Percentiles rank a stretch among this genome's conserved stretches.
These are phyloP conservation scores for Claviceps sp. DNA, from an alignment of 2,329 filamentous ascomycete genomes.

Conservation along the genomic window DNA sequence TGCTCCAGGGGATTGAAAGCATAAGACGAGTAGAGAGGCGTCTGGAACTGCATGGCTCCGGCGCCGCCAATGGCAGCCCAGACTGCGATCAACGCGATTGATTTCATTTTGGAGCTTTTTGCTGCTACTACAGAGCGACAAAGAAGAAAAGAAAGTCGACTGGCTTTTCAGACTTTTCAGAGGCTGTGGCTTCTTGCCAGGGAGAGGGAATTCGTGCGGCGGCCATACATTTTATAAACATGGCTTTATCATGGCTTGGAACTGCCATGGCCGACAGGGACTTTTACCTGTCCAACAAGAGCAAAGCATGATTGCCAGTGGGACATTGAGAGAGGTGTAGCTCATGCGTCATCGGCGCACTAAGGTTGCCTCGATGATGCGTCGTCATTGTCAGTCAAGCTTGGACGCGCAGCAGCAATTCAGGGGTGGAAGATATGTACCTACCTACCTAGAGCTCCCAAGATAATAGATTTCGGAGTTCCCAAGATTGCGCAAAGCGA, in stretches of 20 bases:
- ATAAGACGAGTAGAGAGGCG: constrained; percentile 30
- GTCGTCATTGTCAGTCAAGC: not conserved
- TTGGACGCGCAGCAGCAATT: not conserved
- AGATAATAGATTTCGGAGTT: not conserved
- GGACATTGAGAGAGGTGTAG: not conserved
- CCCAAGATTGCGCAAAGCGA: not conserved
- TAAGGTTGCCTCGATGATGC: not conserved
- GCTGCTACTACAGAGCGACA: not conserved
- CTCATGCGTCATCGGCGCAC: not conserved
- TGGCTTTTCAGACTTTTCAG: not conserved
- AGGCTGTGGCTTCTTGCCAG: no score
- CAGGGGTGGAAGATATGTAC: no score
- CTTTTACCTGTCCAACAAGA: not conserved
- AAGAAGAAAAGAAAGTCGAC: not conserved
- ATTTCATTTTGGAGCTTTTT: not conserved
- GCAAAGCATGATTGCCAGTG: not conserved
- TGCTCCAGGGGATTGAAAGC: constrained; percentile 41
- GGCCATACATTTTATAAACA: not conserved
- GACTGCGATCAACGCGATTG: not conserved
- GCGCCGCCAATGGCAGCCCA: not conserved
- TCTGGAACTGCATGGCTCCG: constrained; percentile 4
- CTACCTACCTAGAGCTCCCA: no score
- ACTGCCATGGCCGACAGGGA: not conserved
- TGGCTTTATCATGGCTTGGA: not conserved
- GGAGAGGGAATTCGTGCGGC: not conserved